Evolutionary conservation across 2,329 filamentous ascomycete species (phyloP), one percentile per base, ranked within the genome.

Genomic region (Penicillium sp.): DNA sequence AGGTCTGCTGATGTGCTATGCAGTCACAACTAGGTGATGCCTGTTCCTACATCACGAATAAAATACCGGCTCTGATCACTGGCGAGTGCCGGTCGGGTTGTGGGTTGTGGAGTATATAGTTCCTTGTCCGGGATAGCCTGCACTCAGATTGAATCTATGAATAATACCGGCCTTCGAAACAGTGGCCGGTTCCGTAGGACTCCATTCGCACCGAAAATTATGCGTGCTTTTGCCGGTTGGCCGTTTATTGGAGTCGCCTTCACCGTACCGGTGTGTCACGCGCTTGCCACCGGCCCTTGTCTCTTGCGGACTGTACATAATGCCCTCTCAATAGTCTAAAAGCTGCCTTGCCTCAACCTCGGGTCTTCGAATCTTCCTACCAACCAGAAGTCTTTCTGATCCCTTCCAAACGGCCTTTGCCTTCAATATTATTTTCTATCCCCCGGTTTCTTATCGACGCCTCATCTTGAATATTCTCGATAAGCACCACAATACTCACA

Each of bases 261-360:
- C 48, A 61, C 61, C 59, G 59, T 59, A 57, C 61, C 61, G 61
- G 61, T 55, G 16, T 55, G 14, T 42, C 46, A 54, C 45, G 51
- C 59, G 61, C 57, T 63, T 64, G 61, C 61, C 62, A 64, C 62
- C 62, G 62, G 62, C 25, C 25, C 50, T 50, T 53, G 36, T 20
- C 48, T 33, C 42, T 36, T 42, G 20, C 41, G 41, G 30, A 25
- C 6, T 40, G 39, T 41, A 41, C 43, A 47, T 49, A 41, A 50
- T 46, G 13, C n/a, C 27, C 28, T 33, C 38, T 45, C 49, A 4
- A 6, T 16, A 25, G 24, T 36, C 51, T 55, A 39, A 48, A 48
- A 38, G 35, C 44, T 33, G 36, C 25, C 36, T 33, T 24, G 27
- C 48, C 47, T 49, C 50, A 53, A 50, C 42, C 20, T 51, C 49